These are phyloP conservation scores for Bauhinia variegata DNA, from an alignment of 306 rosid genomes.

Conservation along the genomic window DNA sequence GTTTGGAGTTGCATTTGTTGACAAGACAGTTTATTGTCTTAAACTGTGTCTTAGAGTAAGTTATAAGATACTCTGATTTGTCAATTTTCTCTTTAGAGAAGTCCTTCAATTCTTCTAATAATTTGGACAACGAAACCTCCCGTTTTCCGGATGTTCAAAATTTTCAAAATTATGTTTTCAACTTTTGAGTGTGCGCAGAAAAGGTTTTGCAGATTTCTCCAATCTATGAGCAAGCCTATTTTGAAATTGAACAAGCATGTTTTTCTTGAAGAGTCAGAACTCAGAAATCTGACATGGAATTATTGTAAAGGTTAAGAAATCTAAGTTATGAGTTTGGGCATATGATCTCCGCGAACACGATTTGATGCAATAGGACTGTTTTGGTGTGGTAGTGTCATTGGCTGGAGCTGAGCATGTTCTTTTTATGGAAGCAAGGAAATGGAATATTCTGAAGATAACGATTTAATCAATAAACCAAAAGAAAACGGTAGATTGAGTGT, in stretches of 20 bases:
- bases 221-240: constrained; percentile 16
- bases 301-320: background rate
- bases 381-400: constrained; percentile 13
- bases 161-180: constrained; percentile 4
- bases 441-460: constrained; percentile 17
- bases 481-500: background rate
- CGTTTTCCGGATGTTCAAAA: constrained; percentile 18
- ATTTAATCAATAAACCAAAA: constrained; percentile 19
- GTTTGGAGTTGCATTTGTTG: constrained; percentile 21
- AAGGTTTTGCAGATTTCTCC: background rate
- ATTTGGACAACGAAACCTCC: constrained; percentile 1
- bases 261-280: constrained; percentile 12
- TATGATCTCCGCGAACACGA: constrained; percentile 15
- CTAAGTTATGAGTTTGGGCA: constrained; percentile 17
- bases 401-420: background rate
- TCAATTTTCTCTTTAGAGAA: constrained; percentile 10
- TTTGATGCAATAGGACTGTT: background rate
- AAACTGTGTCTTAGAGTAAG: constrained; percentile 16
- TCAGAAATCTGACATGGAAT: constrained; percentile 23
- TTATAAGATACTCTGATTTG: constrained; percentile 14
- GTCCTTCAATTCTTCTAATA: background rate
- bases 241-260: background rate
- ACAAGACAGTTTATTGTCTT: constrained; percentile 16
- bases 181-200: background rate
- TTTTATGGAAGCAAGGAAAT: constrained; percentile 7